A percentile compares a stretch with the other conserved stretches of the same genome.
Evolutionary conservation across 768 basidiomycete genomes (phyloP).

Genomic region (Boletus barrowsii): DNA sequence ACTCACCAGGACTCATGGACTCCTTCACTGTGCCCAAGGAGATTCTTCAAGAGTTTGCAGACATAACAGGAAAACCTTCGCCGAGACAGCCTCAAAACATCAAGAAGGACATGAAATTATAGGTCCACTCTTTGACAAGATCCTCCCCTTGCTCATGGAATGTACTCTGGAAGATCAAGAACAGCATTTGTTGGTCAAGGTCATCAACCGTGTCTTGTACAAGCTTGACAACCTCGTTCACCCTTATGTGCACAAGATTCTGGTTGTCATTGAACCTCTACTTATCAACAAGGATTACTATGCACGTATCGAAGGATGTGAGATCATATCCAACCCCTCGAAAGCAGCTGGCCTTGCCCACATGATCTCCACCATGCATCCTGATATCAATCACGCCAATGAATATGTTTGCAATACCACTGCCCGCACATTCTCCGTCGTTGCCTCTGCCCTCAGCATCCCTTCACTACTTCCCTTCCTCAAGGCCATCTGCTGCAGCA

Average conservation of each 20-base stretch:
- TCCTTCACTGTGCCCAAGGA: slow-evolving; percentile 93
- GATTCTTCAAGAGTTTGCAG: slow-evolving; percentile 88
- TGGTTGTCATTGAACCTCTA: slow-evolving; percentile 98
- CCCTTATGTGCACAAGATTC: slow-evolving; percentile 98
- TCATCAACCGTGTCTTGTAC: slow-evolving; percentile 97
- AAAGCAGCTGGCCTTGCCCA: slow-evolving; percentile 99
- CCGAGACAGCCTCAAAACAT: slow-evolving; percentile 87
- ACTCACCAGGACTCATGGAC: slow-evolving; percentile 75
- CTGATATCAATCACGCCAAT: slow-evolving; percentile 98
- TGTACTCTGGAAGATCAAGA: slow-evolving; percentile 97
- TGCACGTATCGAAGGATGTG: slow-evolving; percentile 95
- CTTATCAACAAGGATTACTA: slow-evolving; percentile 98
- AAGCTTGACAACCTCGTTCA: slow-evolving; percentile 98
- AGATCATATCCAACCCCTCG: slow-evolving; percentile 98
- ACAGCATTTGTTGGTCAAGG: slow-evolving; percentile 95
- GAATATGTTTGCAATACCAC: slow-evolving; percentile 99
- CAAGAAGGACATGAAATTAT: too few species aligned
- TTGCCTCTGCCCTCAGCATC: slow-evolving; percentile 97
- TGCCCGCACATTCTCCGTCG: slow-evolving; percentile 97
- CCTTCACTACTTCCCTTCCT: slow-evolving; percentile 97
- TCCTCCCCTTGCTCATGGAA: slow-evolving; percentile 96
- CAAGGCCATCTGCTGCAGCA: slow-evolving; percentile 96
- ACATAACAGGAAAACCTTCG: slow-evolving; percentile 91
- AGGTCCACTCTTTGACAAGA: slow-evolving; percentile 99
- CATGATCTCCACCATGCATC: slow-evolving; percentile 99